phyloP scores from a whole-genome alignment of 495 filamentous ascomycete species.

The Neurospora pannonica region DNA sequence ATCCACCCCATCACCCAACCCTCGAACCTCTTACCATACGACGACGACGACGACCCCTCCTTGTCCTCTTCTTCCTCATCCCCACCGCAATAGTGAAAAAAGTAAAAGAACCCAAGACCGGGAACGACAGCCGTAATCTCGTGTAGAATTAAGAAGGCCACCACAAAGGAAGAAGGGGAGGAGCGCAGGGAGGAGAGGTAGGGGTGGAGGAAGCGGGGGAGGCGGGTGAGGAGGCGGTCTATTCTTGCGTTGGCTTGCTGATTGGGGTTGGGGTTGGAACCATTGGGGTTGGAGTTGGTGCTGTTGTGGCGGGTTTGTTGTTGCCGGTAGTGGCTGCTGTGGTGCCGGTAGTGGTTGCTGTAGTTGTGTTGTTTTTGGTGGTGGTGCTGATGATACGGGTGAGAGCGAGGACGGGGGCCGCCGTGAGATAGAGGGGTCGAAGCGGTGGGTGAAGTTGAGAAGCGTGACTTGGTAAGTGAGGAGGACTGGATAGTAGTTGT shows the following conservation, averaged over 20 bases:
- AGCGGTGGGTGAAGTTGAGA: neutral
- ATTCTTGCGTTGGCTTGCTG: conserved; percentile 25
- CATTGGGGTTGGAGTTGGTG: neutral
- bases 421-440: neutral
- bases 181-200: conserved; percentile 59
- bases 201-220: conserved; percentile 46
- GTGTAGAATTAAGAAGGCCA: conserved; percentile 82
- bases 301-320: neutral
- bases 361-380: neutral
- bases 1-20: conserved; percentile 29
- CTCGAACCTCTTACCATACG: neutral
- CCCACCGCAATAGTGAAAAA: conserved; percentile 58
- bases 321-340: neutral
- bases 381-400: neutral
- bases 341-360: neutral
- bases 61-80: neutral
- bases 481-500: neutral
- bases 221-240: conserved; percentile 49
- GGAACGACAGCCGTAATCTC: conserved; percentile 83
- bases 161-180: conserved; percentile 74
- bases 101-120: conserved; percentile 59
- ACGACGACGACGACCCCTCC: neutral
- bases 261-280: conserved; percentile 6
- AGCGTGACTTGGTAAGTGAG: neutral
- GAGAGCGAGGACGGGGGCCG: neutral